phyloP scores from a whole-genome alignment of 352 stramenopile species.

The Globisporangium okanoganense region DNA sequence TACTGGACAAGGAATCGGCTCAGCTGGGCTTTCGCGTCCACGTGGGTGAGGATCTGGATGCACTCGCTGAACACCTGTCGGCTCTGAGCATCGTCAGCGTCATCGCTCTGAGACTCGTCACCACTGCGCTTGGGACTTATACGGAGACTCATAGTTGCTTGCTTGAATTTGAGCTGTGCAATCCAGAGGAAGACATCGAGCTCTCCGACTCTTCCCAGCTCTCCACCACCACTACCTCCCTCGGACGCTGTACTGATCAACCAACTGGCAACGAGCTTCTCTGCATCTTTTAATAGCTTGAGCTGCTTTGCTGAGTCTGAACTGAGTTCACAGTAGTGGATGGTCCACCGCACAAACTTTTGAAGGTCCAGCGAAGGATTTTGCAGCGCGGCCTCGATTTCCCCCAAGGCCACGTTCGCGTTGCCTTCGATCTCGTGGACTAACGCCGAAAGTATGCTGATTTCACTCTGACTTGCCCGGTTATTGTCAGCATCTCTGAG shows the following conservation, averaged over 20 bases:
- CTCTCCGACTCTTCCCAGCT: conserved; percentile 2
- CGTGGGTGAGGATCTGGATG: conserved; percentile 11
- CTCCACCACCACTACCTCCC: not conserved
- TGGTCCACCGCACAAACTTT: conserved; percentile 31
- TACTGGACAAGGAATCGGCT: conserved; percentile 3
- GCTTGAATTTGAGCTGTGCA: conserved; percentile 31
- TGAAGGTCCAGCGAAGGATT: conserved; percentile 21
- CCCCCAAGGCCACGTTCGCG: conserved; percentile 14
- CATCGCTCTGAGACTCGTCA: too few relatives aligned
- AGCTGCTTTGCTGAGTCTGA: conserved; percentile 13
- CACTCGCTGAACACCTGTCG: conserved; percentile 11
- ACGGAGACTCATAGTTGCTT: conserved; percentile 18
- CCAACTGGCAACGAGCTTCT: conserved; percentile 20
- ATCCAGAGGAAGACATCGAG: conserved; percentile 23
- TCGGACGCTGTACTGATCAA: conserved; percentile 4
- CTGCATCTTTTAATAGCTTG: conserved; percentile 15
- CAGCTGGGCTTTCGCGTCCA: conserved; percentile 9
- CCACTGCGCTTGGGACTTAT: not conserved
- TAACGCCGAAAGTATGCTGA: conserved; percentile 15
- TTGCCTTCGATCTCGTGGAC: conserved; percentile 40
- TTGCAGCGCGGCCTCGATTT: conserved; percentile 20
- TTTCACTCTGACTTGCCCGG: not conserved
- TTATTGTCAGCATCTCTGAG: not conserved
- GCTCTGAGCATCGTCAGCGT: not conserved
- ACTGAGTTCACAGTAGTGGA: conserved; percentile 23